Percentiles rank a stretch among this genome's conserved stretches.
Evolutionary conservation across 495 filamentous ascomycete genomes (phyloP).

Genomic region (Penicillium mononematosum): DNA sequence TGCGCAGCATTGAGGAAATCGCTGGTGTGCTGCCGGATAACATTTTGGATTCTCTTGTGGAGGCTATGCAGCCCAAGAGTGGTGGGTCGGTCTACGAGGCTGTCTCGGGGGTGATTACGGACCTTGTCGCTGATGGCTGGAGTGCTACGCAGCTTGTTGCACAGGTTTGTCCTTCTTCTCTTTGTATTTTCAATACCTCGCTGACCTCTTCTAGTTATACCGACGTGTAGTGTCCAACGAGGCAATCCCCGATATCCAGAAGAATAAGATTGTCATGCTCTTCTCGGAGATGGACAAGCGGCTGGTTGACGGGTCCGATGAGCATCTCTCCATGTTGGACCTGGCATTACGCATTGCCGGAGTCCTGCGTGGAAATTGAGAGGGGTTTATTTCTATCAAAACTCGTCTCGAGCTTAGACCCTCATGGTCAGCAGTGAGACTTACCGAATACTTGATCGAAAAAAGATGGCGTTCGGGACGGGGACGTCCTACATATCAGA

Average conservation of each 20-base stretch:
- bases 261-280: slow-evolving; percentile 83
- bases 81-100: slow-evolving; percentile 65
- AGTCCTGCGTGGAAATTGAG: slow-evolving; percentile 54
- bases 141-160: slow-evolving; percentile 85
- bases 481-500: slow-evolving; percentile 8
- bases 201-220: slow-evolving; percentile 61
- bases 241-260: slow-evolving; percentile 73
- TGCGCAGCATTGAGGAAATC: slow-evolving; percentile 85
- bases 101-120: slow-evolving; percentile 74
- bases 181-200: neutral
- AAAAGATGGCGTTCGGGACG: slow-evolving; percentile 20
- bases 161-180: slow-evolving; percentile 54
- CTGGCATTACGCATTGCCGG: slow-evolving; percentile 75
- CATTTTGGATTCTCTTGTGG: slow-evolving; percentile 65
- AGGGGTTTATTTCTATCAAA: neutral
- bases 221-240: slow-evolving; percentile 82
- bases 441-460: neutral
- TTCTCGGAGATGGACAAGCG: slow-evolving; percentile 95
- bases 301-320: slow-evolving; percentile 94
- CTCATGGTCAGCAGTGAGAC: neutral
- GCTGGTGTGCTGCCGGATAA: slow-evolving; percentile 84
- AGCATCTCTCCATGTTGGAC: slow-evolving; percentile 88
- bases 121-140: slow-evolving; percentile 97
- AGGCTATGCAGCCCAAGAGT: slow-evolving; percentile 74
- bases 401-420: slow-evolving; percentile 1